These are phyloP conservation scores for Mariannaea sp. DNA, from an alignment of 2,329 filamentous ascomycete species.

Conservation along the genomic window DNA sequence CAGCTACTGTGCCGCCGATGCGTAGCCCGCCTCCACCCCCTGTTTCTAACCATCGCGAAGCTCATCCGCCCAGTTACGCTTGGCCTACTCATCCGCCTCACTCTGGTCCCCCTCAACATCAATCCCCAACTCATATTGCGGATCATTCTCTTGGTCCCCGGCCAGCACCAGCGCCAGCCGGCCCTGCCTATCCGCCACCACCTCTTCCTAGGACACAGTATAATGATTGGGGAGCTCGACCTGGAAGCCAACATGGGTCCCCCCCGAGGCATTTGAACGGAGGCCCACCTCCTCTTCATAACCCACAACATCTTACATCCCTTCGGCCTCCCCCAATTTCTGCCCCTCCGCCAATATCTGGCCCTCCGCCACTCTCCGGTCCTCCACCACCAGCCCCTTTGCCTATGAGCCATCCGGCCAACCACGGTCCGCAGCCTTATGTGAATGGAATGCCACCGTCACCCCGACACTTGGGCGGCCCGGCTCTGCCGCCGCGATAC, in stretches of 20 bases:
- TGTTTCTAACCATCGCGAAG: slow-evolving; percentile 35
- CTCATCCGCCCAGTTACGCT: slow-evolving; percentile 30
- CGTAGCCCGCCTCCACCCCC: slow-evolving; percentile 40
- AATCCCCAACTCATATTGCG: slow-evolving; percentile 31
- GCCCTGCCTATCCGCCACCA: slow-evolving; percentile 39
- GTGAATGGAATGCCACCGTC: slow-evolving; percentile 55
- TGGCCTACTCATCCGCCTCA: slow-evolving; percentile 37
- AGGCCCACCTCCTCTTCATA: slow-evolving; percentile 44
- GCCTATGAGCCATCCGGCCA: slow-evolving; percentile 48
- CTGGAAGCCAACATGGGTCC: slow-evolving; percentile 55
- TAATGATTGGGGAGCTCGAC: slow-evolving; percentile 55
- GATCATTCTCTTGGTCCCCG: slow-evolving; percentile 38
- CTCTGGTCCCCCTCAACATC: slow-evolving; percentile 30
- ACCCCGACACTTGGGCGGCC: slow-evolving; percentile 52
- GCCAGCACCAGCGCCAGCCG: slow-evolving; percentile 27
- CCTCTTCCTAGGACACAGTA: slow-evolving; percentile 37
- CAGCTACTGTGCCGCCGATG: slow-evolving; percentile 31
- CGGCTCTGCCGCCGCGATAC: slow-evolving; percentile 50
- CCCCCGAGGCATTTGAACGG: slow-evolving; percentile 57
- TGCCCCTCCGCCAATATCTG: slow-evolving; percentile 44
- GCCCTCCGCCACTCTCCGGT: slow-evolving; percentile 47
- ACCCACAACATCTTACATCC: slow-evolving; percentile 45
- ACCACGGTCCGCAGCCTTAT: slow-evolving; percentile 40
- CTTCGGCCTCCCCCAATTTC: slow-evolving; percentile 56
- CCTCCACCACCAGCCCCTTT: slow-evolving; percentile 49